Evolutionary conservation across 352 stramenopile species (phyloP), one percentile per base, ranked within the genome.

Genomic region (Peronospora farinosa): DNA sequence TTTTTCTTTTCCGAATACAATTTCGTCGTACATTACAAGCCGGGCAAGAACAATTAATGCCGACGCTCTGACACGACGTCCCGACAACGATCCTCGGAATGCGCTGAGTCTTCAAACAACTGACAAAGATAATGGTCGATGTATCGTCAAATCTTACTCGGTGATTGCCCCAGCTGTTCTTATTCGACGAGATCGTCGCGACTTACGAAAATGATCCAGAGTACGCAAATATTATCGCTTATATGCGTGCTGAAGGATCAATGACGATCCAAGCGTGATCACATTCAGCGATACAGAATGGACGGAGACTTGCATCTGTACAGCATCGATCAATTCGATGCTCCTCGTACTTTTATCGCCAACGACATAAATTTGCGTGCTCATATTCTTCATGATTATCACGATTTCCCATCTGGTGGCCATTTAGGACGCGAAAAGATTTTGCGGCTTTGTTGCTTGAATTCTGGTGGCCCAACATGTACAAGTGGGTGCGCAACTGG

Each of bases 401-500:
- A 64, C 19, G 47, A 60, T 25, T 19, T 46, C 6, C 27, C 64
- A 0, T 16, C 7, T 15, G 39, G 30, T 3, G 55, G 49, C 11
- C 63, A 69, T 37, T 23, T 69, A 0, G 54, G 40, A 1, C 47
- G 50, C 16, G n/a, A n/a, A 66, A 68, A 23, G 63, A 41, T 0
- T 67, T 50, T 17, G 2, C 27, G 0, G 21, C 16, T 51, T 28
- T 66, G 8, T 5, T 7, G 0, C 17, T 16, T 15, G 38, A 49
- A 3, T 30, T 38, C 5, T 49, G 5, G 30, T 49, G 28, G 17
- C 30, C 21, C 12, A 7, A 30, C 2, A 32, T 49, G 17, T 23
- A 23, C 21, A 23, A 23, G 21, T 23, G 21, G 21, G 21, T 23
- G 21, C 21, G 21, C 21, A 23, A 40, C 40, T 19, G 21, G 21